Evolutionary conservation across 2,329 filamentous ascomycete species (phyloP), one percentile per base, ranked within the genome.

Genomic region (Verticillium klebahnii): DNA sequence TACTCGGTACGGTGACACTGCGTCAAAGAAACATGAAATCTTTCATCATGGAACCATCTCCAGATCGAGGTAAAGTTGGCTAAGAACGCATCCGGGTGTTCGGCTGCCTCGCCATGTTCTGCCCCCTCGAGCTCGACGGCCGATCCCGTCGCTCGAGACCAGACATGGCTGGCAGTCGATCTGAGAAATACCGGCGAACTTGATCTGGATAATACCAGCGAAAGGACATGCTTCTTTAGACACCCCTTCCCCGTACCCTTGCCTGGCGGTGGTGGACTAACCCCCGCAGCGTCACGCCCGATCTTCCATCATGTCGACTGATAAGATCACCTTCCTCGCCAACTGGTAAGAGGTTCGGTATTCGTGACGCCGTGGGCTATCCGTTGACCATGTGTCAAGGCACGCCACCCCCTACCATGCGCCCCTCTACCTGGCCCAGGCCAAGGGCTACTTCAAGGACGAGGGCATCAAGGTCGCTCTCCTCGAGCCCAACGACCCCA

Each of bases 141-240:
- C 19, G 11, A 50, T 23, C 23, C 45, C 45, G 19, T 50, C 45
- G 8, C 11, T 14, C 45, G 45, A 58, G 61, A 60, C 15, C 23
- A 32, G 60, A 29, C 57, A 69, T 66, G 68, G 69, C 67, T 67
- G 69, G 67, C 69, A 69, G 68, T 70, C 71, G 74, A 73, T 88
- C 87, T 90, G 87, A 90, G 87, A 90, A 84, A 89, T 88, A 90
- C 88, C 88, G 87, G 80, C 80, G 83, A 91, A 92, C 89, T 91
- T 91, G 89, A 91, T 90, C 88, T 90, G 87, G 86, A 88, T 89
- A 90, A 91, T 90, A 83, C 88, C 88, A 90, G 89, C 89, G 89
- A 88, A 91, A 91, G 89, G 86, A 91, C 85, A 88, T 91, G 89
- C 89, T 89, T 89, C 85, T 86, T 86, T 82, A 78, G 70, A 66